phyloP scores from a whole-genome alignment of 2,329 filamentous ascomycete species.

The Nemania sp. region DNA sequence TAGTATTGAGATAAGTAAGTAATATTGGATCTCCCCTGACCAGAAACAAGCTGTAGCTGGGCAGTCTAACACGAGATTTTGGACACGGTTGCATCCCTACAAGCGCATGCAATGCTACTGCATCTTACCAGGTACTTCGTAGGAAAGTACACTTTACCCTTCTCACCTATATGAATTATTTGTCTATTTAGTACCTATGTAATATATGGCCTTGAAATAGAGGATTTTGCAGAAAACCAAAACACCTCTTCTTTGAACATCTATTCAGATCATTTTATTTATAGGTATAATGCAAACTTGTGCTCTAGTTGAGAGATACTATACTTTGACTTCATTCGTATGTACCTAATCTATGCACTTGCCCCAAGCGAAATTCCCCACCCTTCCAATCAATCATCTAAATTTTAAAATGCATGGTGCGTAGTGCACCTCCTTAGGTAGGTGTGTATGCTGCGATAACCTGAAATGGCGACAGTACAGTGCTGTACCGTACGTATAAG shows the following conservation, averaged over 20 bases:
- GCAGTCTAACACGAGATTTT: slow-evolving; percentile 35
- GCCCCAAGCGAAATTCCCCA: slow-evolving; percentile 9
- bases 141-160: not conserved
- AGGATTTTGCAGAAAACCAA: too few relatives aligned
- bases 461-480: not conserved
- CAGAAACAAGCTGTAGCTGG: slow-evolving; percentile 20
- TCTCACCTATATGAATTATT: too few relatives aligned
- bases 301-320: not conserved
- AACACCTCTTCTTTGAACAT: too few relatives aligned
- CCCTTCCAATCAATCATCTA: slow-evolving; percentile 14
- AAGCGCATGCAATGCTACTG: slow-evolving; percentile 31
- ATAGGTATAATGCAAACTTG: too few relatives aligned
- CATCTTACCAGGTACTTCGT: slow-evolving; percentile 16
- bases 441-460: slow-evolving; percentile 3
- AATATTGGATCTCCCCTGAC: slow-evolving; percentile 4
- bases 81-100: slow-evolving; percentile 21
- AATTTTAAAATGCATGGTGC: slow-evolving; percentile 13
- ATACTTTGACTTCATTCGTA: not conserved
- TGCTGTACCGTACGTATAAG: too few relatives aligned
- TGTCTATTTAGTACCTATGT: too few relatives aligned
- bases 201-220: too few relatives aligned
- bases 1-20: not conserved
- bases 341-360: slow-evolving; percentile 9
- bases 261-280: too few relatives aligned
- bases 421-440: not conserved